Evolutionary conservation across 306 rosid genomes (phyloP).

Genomic region (Fragaria ananassa): DNA sequence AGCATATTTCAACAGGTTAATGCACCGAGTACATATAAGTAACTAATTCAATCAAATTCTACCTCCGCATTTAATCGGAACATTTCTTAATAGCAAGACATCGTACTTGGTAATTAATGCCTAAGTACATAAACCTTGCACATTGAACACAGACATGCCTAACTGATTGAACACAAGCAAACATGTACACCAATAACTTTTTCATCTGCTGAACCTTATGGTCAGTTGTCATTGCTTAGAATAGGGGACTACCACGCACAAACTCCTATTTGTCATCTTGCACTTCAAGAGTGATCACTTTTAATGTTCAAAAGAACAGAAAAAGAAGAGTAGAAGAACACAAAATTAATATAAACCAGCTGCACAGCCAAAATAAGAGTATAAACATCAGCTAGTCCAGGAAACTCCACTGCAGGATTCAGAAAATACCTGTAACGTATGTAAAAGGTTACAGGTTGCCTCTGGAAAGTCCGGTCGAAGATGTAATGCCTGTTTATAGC

Average conservation of each 20-base stretch:
- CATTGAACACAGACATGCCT: background rate
- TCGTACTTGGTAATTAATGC: too few relatives aligned
- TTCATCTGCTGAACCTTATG: background rate
- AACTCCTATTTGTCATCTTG: background rate
- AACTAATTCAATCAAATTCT: background rate
- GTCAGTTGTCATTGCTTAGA: background rate
- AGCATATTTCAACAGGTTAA: background rate
- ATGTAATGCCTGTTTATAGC: conserved; percentile 78
- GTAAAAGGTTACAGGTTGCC: conserved; percentile 97
- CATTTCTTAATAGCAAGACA: background rate
- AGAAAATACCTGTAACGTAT: conserved; percentile 76
- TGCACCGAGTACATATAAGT: background rate
- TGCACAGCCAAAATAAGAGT: background rate
- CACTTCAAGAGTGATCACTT: background rate
- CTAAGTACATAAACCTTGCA: background rate
- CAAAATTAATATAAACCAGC: background rate
- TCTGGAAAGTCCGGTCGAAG: conserved; percentile 93
- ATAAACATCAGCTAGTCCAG: background rate
- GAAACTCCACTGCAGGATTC: background rate
- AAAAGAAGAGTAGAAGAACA: background rate
- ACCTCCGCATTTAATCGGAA: background rate
- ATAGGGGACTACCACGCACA: background rate
- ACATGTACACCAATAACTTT: background rate
- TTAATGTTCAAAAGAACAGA: background rate
- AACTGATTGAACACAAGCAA: background rate